Evolutionary conservation across 2,329 filamentous ascomycete genomes (phyloP).

Genomic region (Pleoardoris graminearum): DNA sequence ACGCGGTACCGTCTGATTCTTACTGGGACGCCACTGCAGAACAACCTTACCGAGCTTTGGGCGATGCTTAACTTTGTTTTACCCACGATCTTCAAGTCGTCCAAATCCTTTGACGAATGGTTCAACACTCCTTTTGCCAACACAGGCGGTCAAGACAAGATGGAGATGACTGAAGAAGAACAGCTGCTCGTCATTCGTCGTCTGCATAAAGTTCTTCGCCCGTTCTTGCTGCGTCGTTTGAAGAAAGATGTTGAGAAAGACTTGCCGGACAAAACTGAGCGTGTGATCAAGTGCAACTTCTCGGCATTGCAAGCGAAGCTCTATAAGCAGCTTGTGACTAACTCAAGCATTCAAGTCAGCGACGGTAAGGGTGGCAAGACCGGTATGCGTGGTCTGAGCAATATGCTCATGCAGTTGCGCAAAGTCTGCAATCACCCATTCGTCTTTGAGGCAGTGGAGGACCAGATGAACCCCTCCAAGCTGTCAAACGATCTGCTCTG

Average conservation of each 20-base stretch:
- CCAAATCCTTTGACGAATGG: constrained; percentile 99
- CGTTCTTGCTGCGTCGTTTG: constrained; percentile 94
- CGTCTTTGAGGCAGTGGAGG: constrained; percentile 96
- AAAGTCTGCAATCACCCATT: constrained; percentile 99
- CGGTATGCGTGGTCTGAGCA: constrained; percentile 90
- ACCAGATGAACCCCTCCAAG: constrained; percentile 91
- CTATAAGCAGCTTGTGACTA: constrained; percentile 96
- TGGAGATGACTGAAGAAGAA: constrained; percentile 99
- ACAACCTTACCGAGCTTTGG: constrained; percentile 95
- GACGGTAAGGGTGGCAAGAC: constrained; percentile 96
- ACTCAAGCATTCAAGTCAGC: constrained; percentile 91
- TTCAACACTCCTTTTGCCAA: constrained; percentile 99
- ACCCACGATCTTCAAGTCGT: constrained; percentile 98
- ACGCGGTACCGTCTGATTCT: constrained; percentile 95
- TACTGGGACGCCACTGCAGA: constrained; percentile 95
- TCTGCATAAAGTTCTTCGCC: constrained; percentile 94
- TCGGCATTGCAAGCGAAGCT: constrained; percentile 90
- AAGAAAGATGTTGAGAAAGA: constrained; percentile 99
- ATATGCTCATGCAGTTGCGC: constrained; percentile 99
- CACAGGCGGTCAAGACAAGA: constrained; percentile 96
- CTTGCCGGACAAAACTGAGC: constrained; percentile 96
- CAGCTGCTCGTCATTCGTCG: constrained; percentile 97
- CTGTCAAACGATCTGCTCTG: constrained; percentile 91
- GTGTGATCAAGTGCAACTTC: constrained; percentile 99
- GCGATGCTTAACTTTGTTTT: constrained; percentile 97